phyloP scores from a whole-genome alignment of 1,284 basidiomycete genomes.

The Rhodotorula sp. region DNA sequence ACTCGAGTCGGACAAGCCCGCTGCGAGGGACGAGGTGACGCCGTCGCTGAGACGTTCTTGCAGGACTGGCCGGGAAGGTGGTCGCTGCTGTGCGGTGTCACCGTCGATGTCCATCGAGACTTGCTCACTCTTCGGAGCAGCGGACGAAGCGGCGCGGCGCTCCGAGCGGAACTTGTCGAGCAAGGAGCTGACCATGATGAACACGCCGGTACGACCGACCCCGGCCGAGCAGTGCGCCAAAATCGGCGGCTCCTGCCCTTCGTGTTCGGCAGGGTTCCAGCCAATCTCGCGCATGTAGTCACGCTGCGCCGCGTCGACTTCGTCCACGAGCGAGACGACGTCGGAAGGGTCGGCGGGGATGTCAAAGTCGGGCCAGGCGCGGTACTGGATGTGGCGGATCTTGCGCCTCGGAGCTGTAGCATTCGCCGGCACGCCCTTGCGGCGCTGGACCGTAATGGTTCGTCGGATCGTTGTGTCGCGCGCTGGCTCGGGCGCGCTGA shows the following conservation, averaged over 20 bases:
- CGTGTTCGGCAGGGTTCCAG: slow-evolving; percentile 28
- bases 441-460: slow-evolving; percentile 36
- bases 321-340: slow-evolving; percentile 65
- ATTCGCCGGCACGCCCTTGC: slow-evolving; percentile 2
- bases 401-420: slow-evolving; percentile 23
- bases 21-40: slow-evolving; percentile 23
- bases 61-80: not conserved
- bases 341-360: slow-evolving; percentile 77
- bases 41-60: slow-evolving; percentile 7
- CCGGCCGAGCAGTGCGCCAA: slow-evolving; percentile 67
- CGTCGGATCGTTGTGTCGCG: slow-evolving; percentile 36
- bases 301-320: slow-evolving; percentile 59
- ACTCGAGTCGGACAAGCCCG: slow-evolving; percentile 16
- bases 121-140: not conserved
- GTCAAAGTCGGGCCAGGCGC: slow-evolving; percentile 91
- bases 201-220: slow-evolving; percentile 86
- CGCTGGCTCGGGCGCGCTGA: not conserved
- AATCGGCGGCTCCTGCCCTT: slow-evolving; percentile 47
- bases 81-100: not conserved
- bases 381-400: slow-evolving; percentile 78
- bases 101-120: slow-evolving; percentile 34
- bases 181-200: slow-evolving; percentile 82
- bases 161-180: slow-evolving; percentile 65
- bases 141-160: not conserved
- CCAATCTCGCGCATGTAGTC: slow-evolving; percentile 55